Base-by-base conservation (phyloP, 73 alveolate species). In the Blepharisma stoltei region DNA sequence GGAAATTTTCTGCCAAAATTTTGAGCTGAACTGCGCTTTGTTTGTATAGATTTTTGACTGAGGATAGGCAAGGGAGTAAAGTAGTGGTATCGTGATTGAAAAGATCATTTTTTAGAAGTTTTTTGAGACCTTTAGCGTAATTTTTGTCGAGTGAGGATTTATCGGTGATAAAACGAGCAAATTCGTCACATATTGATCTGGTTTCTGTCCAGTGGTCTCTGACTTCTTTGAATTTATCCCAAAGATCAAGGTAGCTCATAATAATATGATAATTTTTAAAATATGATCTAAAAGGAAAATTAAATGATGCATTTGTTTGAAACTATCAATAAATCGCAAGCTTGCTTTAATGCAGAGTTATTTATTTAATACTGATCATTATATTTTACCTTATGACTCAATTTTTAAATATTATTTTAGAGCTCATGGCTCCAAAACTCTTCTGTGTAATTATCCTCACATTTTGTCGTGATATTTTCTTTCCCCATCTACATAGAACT, bases 211-310 rank as follows among this genome's bases (percentile, higher is more conserved):
- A 52, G 23, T 14, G 23, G n/a, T 11, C 66, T 14, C 66, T 14
- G 23, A 52, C 66, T 52, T 52, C 66, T 14, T 52, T 20, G 23
- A 52, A 52, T 52, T 20, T 52, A 20, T 52, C 66, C 66, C 66
- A 52, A 52, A 52, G 66, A 52, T 52, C 66, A 52, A 52, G 0
- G 4, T 52, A 52, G 66, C 66, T 52, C 66, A 52, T 52, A 0
- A 52, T 1, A 14, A 52, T 14, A 4, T 52, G 27, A 0, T 52
- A 52, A 20, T 52, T 32, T 32, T 32, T 32, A 32, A 32, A 32
- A 32, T 32, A 32, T 32, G 41, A 32, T 32, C 41, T 3, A 32
- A 32, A 32, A 32, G 41, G 41, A 32, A 32, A 32, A 32, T 3
- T 32, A 32, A 32, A 1, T 32, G 41, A 32, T 32, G 41, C 41